phyloP scores from a whole-genome alignment of 345 rosid species.

The Populus alba region DNA sequence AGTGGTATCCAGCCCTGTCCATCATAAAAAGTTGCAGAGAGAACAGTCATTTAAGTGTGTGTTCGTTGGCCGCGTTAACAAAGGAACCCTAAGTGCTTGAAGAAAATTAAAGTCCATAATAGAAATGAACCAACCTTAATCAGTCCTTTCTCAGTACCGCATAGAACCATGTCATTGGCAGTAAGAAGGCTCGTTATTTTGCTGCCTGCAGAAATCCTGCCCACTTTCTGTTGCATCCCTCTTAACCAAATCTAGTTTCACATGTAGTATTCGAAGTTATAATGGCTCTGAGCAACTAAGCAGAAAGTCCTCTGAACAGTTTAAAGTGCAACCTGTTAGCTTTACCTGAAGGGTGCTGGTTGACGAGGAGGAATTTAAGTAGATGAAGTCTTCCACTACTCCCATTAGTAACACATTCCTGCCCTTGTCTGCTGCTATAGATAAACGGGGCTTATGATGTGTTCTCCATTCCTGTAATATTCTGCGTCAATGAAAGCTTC shows the following conservation, averaged over 20 bases:
- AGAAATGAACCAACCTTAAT: slow-evolving; percentile 55
- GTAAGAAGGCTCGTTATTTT: slow-evolving; percentile 79
- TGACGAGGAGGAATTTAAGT: slow-evolving; percentile 68
- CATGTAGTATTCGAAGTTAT: not conserved
- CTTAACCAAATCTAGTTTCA: slow-evolving; percentile 74
- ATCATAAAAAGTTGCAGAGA: not conserved
- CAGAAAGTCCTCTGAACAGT: too few species aligned
- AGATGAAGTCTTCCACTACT: slow-evolving; percentile 87
- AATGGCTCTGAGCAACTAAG: not conserved
- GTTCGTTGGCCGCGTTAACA: too few species aligned
- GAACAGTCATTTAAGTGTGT: not conserved
- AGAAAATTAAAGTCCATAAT: too few species aligned
- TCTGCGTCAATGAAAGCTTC: slow-evolving; percentile 12
- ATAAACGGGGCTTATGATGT: slow-evolving; percentile 51
- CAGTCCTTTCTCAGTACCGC: slow-evolving; percentile 83
- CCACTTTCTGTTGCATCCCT: slow-evolving; percentile 75
- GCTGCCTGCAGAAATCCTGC: slow-evolving; percentile 87
- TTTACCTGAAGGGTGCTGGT: slow-evolving; percentile 72
- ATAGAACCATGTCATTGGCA: slow-evolving; percentile 66
- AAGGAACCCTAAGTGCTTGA: not conserved
- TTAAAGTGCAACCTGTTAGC: too few species aligned
- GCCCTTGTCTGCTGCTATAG: slow-evolving; percentile 51
- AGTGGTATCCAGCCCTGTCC: slow-evolving; percentile 90
- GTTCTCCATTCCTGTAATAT: slow-evolving; percentile 71
- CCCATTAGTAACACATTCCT: slow-evolving; percentile 52